Evolutionary conservation across 345 rosid species (phyloP).

Genomic region (Fremontodendron californicum): DNA sequence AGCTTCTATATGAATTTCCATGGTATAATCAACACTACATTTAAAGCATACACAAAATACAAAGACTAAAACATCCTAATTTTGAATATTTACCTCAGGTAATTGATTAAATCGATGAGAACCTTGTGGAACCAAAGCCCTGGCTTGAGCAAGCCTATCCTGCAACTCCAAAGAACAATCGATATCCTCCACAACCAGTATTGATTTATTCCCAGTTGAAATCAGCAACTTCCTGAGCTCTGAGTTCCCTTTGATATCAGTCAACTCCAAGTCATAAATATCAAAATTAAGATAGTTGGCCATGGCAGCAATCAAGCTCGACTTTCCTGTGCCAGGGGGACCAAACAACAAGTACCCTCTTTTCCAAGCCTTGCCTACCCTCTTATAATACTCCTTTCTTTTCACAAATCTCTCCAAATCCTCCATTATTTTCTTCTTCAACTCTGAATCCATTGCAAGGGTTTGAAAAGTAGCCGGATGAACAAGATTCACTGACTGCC

Average conservation of each 20-base stretch:
- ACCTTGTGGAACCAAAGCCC: not conserved
- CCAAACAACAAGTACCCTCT: constrained; percentile 29
- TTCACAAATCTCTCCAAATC: constrained; percentile 33
- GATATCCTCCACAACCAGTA: constrained; percentile 34
- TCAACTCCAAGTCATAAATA: constrained; percentile 30
- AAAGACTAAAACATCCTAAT: not conserved
- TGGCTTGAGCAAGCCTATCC: constrained; percentile 4
- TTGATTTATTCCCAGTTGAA: constrained; percentile 26
- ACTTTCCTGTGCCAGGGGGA: constrained; percentile 30
- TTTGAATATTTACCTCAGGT: constrained; percentile 14
- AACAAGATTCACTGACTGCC: constrained; percentile 30
- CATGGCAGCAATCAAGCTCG: constrained; percentile 35
- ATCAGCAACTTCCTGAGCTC: constrained; percentile 24
- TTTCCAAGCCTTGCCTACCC: constrained; percentile 34
- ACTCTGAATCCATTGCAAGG: constrained; percentile 23
- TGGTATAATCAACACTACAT: not conserved
- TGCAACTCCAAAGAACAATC: constrained; percentile 31
- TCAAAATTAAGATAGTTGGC: constrained; percentile 27
- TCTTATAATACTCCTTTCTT: constrained; percentile 24
- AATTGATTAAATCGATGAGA: not conserved
- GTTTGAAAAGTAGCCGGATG: constrained; percentile 34
- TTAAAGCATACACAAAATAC: not conserved
- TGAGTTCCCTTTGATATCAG: constrained; percentile 16
- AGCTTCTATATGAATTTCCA: too few species aligned
- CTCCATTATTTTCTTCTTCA: constrained; percentile 27